Conservation (phyloP, 495 filamentous ascomycete genomes). For the Penicillium argentinense region DNA sequence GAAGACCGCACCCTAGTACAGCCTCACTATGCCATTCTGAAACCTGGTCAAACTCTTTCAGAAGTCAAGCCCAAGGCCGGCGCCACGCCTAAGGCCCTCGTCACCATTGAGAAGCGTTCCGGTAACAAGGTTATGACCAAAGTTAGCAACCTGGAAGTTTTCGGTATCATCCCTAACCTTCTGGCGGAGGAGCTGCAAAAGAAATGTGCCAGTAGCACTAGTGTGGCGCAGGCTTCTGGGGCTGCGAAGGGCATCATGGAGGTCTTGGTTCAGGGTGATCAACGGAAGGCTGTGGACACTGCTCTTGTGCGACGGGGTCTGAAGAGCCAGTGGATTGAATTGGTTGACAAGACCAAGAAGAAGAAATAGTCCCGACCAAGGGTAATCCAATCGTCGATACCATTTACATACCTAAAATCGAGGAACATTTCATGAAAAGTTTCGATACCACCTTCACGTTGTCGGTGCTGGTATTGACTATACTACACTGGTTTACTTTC, state of each 20-base stretch:
- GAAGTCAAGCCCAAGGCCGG: conserved; percentile 65
- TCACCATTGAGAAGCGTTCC: conserved; percentile 63
- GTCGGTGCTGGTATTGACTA: too few species aligned
- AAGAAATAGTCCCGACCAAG: too few species aligned
- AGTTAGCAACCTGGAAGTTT: conserved; percentile 61
- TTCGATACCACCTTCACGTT: neutral
- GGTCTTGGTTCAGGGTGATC: conserved; percentile 69
- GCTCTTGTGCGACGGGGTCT: conserved; percentile 63
- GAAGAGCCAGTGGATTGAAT: conserved; percentile 56
- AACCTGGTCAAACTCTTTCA: conserved; percentile 47
- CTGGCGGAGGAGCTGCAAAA: conserved; percentile 71
- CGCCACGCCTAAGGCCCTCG: conserved; percentile 55
- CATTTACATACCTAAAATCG: neutral
- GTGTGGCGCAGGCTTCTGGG: conserved; percentile 60
- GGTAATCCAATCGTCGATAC: too few species aligned
- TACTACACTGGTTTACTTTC: too few species aligned
- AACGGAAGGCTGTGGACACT: conserved; percentile 58
- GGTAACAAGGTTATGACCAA: conserved; percentile 70
- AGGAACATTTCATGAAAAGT: neutral
- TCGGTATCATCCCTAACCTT: conserved; percentile 57
- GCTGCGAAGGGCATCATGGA: conserved; percentile 68
- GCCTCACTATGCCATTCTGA: conserved; percentile 55
- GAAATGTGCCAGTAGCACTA: conserved; percentile 69
- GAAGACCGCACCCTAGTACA: conserved; percentile 50
- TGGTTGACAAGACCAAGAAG: conserved; percentile 70